phyloP scores from a whole-genome alignment of 2,329 filamentous ascomycete species.

The Chaetomium olivaceum region DNA sequence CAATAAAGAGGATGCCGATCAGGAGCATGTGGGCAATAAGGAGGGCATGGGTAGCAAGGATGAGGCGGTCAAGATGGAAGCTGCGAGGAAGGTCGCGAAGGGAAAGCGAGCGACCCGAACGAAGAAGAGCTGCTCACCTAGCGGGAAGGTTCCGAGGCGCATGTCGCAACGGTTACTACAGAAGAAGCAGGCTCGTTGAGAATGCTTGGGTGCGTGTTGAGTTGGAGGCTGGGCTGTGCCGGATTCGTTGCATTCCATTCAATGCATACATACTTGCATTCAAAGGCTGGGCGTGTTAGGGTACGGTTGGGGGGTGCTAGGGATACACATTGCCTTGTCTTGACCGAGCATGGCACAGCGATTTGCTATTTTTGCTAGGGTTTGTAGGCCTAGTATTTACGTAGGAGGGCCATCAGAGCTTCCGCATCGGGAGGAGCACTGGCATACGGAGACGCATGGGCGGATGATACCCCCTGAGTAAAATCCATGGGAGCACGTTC shows the following conservation, averaged over 20 bases:
- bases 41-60: background rate
- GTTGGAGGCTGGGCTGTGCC: background rate
- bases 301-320: background rate
- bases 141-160: background rate
- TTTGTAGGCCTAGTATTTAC: background rate
- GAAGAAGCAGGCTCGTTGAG: background rate
- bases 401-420: background rate
- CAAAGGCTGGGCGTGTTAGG: background rate
- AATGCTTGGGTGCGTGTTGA: background rate
- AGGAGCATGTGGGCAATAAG: background rate
- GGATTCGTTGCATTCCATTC: background rate
- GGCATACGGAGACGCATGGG: conserved; percentile 7
- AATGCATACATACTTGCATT: background rate
- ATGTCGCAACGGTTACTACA: background rate
- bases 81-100: background rate
- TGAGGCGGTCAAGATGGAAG: background rate
- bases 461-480: conserved; percentile 19
- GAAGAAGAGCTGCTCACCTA: background rate
- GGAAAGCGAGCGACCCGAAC: background rate
- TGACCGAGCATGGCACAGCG: background rate
- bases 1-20: background rate
- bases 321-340: background rate
- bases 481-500: conserved; percentile 4
- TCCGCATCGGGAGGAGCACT: background rate
- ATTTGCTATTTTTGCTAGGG: background rate